Evolutionary conservation across 805 yeast genomes (phyloP).

Genomic region (Nakazawaea ishiwadae): DNA sequence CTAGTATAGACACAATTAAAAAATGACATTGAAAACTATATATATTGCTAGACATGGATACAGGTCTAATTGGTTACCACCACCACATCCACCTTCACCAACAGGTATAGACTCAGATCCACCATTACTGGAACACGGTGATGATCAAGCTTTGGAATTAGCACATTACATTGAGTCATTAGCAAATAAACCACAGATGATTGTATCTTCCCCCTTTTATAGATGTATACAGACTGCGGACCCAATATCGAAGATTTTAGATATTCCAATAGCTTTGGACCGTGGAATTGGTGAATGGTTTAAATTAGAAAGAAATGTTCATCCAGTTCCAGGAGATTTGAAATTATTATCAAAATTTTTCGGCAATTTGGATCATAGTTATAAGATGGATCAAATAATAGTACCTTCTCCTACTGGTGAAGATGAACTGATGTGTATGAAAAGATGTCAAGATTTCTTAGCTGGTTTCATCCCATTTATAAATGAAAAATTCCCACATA

Average conservation of each 20-base stretch:
- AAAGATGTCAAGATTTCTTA: slow-evolving; percentile 56
- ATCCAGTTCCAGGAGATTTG: slow-evolving; percentile 65
- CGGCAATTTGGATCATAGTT: slow-evolving; percentile 36
- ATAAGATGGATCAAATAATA: slow-evolving; percentile 44
- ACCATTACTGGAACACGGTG: slow-evolving; percentile 82
- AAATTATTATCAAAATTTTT: slow-evolving; percentile 50
- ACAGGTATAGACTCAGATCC: slow-evolving; percentile 92
- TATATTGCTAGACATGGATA: slow-evolving; percentile 85
- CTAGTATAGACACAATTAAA: not conserved
- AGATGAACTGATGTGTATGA: slow-evolving; percentile 61
- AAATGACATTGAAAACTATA: slow-evolving; percentile 52
- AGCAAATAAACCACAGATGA: slow-evolving; percentile 56
- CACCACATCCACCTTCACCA: slow-evolving; percentile 74
- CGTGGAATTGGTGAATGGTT: slow-evolving; percentile 94
- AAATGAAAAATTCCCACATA: slow-evolving; percentile 52
- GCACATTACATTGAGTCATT: slow-evolving; percentile 50
- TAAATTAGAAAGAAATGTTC: slow-evolving; percentile 56
- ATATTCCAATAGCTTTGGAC: slow-evolving; percentile 61
- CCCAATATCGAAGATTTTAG: slow-evolving; percentile 60
- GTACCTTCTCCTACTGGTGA: slow-evolving; percentile 72
- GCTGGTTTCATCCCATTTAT: slow-evolving; percentile 50
- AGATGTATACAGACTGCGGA: slow-evolving; percentile 80
- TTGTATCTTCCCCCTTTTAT: slow-evolving; percentile 82
- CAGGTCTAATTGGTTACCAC: slow-evolving; percentile 77
- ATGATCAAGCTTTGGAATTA: slow-evolving; percentile 79